Base-by-base conservation (phyloP, 192 early-diverging fungal species). In the Entomortierella lignicola region DNA sequence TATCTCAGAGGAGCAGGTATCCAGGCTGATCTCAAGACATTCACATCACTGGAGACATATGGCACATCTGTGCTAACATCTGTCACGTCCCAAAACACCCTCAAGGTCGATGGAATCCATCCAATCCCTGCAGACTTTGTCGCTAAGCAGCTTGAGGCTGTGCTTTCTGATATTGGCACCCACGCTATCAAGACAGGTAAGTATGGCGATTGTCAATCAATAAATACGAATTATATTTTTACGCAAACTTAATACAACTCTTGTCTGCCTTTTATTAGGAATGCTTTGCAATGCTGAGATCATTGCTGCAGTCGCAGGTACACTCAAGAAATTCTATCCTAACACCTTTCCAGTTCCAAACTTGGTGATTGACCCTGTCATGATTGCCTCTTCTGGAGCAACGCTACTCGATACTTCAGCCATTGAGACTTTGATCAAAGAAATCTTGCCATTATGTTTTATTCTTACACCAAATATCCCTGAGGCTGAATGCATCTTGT, bases 11-110 rank as follows among this genome's bases (percentile, higher is more conserved):
- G 90, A 6, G 90, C 90, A 34, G 90, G 90, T 31, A 94, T 96
- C 72, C 95, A 96, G 81, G 95, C 95, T 21, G 95, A 96, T 83
- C 86, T 96, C 55, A 96, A 96, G 74, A 94, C 95, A 8, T 90
- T 95, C 77, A 93, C 90, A 31, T 86, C 92, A 4, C 63, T 92
- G 18, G 81, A 83, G 4, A 88, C 91, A 2, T 94, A 90, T 83
- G 92, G 92, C 12, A 84, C 92, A 0, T 90, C 92, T 4, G 93
- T 90, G 15, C 62, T 96, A 18, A 92, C 93, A 12, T 92, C 94
- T 1, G 58, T 95, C 21, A 96, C 95, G 0, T 93, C 94, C 8
- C 95, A 96, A 72, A 96, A 96, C 80, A 96, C 95, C 0, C 55
- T 89, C n/a, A 89, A 89, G 20, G 95, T 96, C 11, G 89, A 91